These are phyloP conservation scores for Paragyromitra xinjiangensis DNA, from an alignment of 495 filamentous ascomycete genomes.

Conservation along the genomic window DNA sequence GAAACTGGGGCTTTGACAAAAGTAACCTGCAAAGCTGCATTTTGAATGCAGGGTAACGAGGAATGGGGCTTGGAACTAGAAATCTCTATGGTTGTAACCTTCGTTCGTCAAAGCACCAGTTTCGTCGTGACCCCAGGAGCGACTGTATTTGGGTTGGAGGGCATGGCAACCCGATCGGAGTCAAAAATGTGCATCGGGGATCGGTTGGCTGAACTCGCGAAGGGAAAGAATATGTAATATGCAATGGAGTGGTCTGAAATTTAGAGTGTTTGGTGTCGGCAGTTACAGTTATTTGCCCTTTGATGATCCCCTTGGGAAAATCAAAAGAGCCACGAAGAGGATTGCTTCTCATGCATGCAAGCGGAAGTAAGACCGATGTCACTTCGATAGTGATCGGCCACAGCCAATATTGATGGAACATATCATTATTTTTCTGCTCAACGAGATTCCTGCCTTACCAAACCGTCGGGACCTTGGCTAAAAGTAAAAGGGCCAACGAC, in stretches of 20 bases:
- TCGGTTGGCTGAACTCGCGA: not conserved
- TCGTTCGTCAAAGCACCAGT: too few species aligned
- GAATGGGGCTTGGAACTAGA: too few species aligned
- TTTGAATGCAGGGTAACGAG: too few species aligned
- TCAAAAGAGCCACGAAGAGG: not conserved
- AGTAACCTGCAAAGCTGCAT: too few species aligned
- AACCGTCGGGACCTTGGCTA: not conserved
- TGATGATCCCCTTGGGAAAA: not conserved
- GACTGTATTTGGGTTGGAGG: not conserved
- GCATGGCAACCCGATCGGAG: not conserved
- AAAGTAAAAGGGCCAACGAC: not conserved
- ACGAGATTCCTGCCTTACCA: not conserved
- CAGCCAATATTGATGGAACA: not conserved
- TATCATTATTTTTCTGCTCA: not conserved
- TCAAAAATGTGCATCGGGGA: conserved; percentile 3
- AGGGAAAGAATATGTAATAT: not conserved
- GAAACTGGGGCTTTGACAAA: too few species aligned
- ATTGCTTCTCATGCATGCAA: not conserved
- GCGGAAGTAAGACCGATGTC: too few species aligned
- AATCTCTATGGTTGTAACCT: too few species aligned
- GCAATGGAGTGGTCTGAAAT: not conserved
- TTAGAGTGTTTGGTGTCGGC: not conserved
- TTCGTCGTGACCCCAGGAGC: too few species aligned
- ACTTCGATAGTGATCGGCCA: too few species aligned
- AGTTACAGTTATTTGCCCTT: not conserved